phyloP scores from a whole-genome alignment of 2,329 filamentous ascomycete genomes.

The Colletotrichum phormii region DNA sequence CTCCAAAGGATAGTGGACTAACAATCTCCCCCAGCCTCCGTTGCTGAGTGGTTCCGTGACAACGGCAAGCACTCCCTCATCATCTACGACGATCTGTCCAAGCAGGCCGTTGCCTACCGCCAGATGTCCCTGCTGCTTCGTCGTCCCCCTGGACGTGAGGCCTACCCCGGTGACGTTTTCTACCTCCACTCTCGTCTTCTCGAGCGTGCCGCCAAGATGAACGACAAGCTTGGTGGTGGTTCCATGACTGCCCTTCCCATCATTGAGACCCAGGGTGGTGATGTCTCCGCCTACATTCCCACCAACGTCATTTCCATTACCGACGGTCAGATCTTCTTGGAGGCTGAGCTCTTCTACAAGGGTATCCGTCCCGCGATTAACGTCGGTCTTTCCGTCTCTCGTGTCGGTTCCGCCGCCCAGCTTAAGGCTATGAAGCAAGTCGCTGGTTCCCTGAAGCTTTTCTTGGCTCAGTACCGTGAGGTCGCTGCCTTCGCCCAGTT shows the following conservation, averaged over 20 bases:
- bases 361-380: conserved; percentile 99
- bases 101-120: conserved; percentile 98
- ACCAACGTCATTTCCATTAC: conserved; percentile 99
- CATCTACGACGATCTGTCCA: conserved; percentile 94
- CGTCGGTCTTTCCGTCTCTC: conserved; percentile 99
- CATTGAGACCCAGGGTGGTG: conserved; percentile 99
- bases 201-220: conserved; percentile 99
- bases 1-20: background rate
- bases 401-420: conserved; percentile 99
- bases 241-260: conserved; percentile 97
- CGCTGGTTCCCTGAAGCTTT: conserved; percentile 98
- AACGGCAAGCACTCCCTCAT: conserved; percentile 89
- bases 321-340: conserved; percentile 99
- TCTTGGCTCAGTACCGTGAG: conserved; percentile 99
- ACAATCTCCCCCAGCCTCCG: conserved; percentile 47
- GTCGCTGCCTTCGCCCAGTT: conserved; percentile 99
- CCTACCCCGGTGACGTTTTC: conserved; percentile 99
- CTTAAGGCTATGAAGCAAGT: conserved; percentile 99
- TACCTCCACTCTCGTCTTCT: conserved; percentile 99
- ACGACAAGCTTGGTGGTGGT: conserved; percentile 92
- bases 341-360: conserved; percentile 99
- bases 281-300: conserved; percentile 99
- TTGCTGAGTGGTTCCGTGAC: conserved; percentile 83
- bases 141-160: conserved; percentile 98
- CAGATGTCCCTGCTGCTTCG: conserved; percentile 99